These are phyloP conservation scores for Malus orientalis DNA, from an alignment of 306 rosid genomes.

Conservation along the genomic window DNA sequence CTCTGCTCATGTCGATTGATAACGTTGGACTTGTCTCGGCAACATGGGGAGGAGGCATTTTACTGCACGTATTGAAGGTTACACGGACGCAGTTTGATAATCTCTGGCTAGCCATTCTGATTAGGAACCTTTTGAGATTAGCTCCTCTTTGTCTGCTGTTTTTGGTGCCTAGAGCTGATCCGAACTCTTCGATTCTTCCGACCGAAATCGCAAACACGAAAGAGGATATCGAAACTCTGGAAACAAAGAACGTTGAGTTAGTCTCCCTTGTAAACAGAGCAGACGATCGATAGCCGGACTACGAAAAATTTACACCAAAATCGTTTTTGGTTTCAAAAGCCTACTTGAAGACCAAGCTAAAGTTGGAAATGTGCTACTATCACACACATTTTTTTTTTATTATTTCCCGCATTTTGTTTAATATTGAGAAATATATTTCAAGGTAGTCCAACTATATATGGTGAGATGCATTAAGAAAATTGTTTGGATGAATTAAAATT, in stretches of 20 bases:
- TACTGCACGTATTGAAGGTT: conserved; percentile 64
- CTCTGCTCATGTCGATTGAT: conserved; percentile 88
- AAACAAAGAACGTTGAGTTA: conserved; percentile 58
- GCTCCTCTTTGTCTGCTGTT: conserved; percentile 61
- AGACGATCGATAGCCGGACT: conserved; percentile 28
- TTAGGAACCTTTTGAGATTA: conserved; percentile 65
- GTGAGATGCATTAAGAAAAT: no score
- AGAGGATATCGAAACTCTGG: conserved; percentile 33
- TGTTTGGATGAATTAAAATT: no score
- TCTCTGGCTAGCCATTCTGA: conserved; percentile 81
- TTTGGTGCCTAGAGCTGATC: conserved; percentile 87
- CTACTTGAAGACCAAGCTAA: background rate
- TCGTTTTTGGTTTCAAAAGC: background rate
- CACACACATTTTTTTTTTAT: no score
- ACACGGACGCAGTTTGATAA: conserved; percentile 61
- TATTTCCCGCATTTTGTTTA: no score
- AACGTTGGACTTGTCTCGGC: conserved; percentile 80
- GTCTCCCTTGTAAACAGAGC: conserved; percentile 55
- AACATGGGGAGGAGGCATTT: conserved; percentile 82
- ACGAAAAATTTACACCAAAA: no score
- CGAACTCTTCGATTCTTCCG: conserved; percentile 58
- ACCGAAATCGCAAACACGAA: conserved; percentile 26
- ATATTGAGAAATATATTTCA: no score
- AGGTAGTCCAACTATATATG: no score
- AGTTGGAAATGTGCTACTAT: no score